A percentile compares a stretch with the other conserved stretches of the same genome.
These are phyloP conservation scores for Primulina tabacum DNA, from an alignment of 257 asterid genomes.

Conservation along the genomic window DNA sequence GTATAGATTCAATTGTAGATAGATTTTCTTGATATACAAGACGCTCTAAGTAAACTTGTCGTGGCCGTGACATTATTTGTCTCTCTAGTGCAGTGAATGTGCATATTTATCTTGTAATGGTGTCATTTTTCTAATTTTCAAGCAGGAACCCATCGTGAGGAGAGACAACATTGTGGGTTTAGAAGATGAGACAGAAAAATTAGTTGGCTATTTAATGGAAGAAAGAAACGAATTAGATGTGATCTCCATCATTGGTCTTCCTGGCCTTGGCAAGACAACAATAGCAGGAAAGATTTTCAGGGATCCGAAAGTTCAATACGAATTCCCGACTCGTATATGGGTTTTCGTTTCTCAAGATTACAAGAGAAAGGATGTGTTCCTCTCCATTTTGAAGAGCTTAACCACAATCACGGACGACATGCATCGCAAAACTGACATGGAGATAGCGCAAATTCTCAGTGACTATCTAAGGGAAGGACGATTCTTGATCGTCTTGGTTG, in stretches of 20 bases:
- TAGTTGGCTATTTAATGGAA: background rate
- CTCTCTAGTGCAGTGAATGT: too few species aligned
- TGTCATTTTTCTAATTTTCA: too few species aligned
- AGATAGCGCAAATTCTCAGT: background rate
- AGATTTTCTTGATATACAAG: too few species aligned
- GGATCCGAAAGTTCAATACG: conserved; percentile 9
- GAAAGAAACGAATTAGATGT: background rate
- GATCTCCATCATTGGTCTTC: conserved; percentile 14
- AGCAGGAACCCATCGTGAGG: background rate
- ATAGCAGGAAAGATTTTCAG: conserved; percentile 5
- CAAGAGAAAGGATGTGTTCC: conserved; percentile 3
- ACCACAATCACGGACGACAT: background rate
- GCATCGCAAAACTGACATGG: background rate
- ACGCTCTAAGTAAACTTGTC: too few species aligned
- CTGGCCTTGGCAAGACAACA: conserved; percentile 19
- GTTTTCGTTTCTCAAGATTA: conserved; percentile 4
- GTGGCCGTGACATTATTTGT: too few species aligned
- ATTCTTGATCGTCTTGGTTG: conserved; percentile 1
- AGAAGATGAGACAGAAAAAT: background rate
- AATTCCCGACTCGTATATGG: conserved; percentile 14
- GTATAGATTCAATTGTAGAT: too few species aligned
- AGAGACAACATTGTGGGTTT: conserved; percentile 5
- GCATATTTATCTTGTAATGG: too few species aligned
- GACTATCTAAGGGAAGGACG: background rate
- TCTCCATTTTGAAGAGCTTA: background rate